These are phyloP conservation scores for Baorangia bicolor DNA, from an alignment of 768 basidiomycete genomes.

Conservation along the genomic window DNA sequence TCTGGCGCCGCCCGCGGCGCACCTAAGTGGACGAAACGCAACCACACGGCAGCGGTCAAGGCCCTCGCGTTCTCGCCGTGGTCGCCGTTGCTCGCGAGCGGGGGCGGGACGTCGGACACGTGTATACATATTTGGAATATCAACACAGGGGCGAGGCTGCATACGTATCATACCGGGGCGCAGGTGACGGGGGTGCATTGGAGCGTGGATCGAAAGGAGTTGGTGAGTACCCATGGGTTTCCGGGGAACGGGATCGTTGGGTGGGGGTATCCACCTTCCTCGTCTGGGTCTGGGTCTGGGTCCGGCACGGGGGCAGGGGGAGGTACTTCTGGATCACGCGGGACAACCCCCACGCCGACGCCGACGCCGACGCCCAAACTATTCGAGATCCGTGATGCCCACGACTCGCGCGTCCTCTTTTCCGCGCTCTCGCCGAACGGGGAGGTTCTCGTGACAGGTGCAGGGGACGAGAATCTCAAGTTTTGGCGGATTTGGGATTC, in stretches of 20 bases:
- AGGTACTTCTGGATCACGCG: conserved; percentile 10
- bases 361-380: conserved; percentile 21
- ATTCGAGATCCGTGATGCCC: conserved; percentile 79
- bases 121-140: conserved; percentile 90
- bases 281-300: conserved; percentile 41
- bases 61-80: conserved; percentile 97
- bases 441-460: conserved; percentile 88
- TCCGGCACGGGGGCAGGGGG: conserved; percentile 53
- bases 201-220: conserved; percentile 84
- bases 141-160: conserved; percentile 87
- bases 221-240: conserved; percentile 92
- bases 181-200: conserved; percentile 93
- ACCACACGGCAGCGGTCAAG: conserved; percentile 88
- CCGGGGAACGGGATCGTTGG: conserved; percentile 83
- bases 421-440: conserved; percentile 85
- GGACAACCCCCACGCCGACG: conserved; percentile 15
- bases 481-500: conserved; percentile 90
- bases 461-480: conserved; percentile 95
- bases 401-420: conserved; percentile 88
- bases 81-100: conserved; percentile 87
- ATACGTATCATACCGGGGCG: conserved; percentile 81
- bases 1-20: conserved; percentile 47
- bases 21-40: conserved; percentile 89
- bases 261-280: conserved; percentile 69
- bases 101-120: conserved; percentile 93